A percentile compares a stretch with the other conserved stretches of the same genome.
These are phyloP conservation scores for Boletus semigastroideus DNA, from an alignment of 1,284 basidiomycete genomes.

Conservation along the genomic window DNA sequence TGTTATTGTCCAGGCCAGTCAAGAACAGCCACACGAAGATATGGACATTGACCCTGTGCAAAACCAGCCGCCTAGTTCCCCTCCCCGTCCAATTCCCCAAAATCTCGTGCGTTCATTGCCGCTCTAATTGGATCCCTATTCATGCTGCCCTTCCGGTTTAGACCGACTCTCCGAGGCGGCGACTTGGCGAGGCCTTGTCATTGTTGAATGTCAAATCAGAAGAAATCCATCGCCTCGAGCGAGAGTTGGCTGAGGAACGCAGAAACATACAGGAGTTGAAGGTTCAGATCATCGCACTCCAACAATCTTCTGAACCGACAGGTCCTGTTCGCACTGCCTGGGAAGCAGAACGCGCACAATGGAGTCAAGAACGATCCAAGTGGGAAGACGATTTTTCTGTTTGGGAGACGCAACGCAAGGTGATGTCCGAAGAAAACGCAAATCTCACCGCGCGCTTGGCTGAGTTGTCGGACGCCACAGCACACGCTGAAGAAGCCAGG, in stretches of 20 bases:
- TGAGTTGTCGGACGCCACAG: slow-evolving; percentile 15
- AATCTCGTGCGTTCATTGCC: slow-evolving; percentile 18
- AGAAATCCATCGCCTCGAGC: slow-evolving; percentile 36
- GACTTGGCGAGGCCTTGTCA: slow-evolving; percentile 33
- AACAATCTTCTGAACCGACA: slow-evolving; percentile 17
- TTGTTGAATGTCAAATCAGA: slow-evolving; percentile 39
- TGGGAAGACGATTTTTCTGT: slow-evolving; percentile 18
- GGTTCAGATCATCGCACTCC: slow-evolving; percentile 10
- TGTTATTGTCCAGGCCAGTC: slow-evolving; percentile 31
- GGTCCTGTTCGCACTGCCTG: slow-evolving; percentile 13
- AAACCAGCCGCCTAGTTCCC: slow-evolving; percentile 21
- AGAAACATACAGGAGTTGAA: slow-evolving; percentile 7
- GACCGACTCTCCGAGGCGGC: slow-evolving; percentile 31
- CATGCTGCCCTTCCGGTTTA: slow-evolving; percentile 1
- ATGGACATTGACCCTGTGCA: slow-evolving; percentile 12
- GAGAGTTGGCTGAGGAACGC: slow-evolving; percentile 24
- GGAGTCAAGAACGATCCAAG: slow-evolving; percentile 25
- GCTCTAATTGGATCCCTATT: background rate
- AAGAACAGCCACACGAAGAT: slow-evolving; percentile 27
- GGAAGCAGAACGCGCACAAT: slow-evolving; percentile 30
- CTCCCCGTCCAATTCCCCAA: slow-evolving; percentile 12
- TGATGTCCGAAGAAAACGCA: slow-evolving; percentile 17
- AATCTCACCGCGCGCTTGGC: slow-evolving; percentile 18
- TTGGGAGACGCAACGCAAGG: slow-evolving; percentile 17
- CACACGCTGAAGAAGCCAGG: slow-evolving; percentile 12